phyloP scores from a whole-genome alignment of 2,329 filamentous ascomycete genomes.

The Xenoacremonium recifei region DNA sequence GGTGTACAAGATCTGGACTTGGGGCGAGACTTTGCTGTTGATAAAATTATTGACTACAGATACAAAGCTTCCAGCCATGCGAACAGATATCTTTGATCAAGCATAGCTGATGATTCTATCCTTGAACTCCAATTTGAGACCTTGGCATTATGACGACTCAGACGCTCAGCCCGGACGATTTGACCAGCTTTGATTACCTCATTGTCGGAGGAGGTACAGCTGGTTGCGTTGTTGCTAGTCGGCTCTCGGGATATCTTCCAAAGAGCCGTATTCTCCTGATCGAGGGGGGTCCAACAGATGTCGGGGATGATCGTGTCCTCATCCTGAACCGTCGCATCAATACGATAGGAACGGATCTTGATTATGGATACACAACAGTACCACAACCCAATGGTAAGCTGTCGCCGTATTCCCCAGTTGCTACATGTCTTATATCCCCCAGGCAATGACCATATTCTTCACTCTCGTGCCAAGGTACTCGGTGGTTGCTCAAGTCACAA shows the following conservation, averaged over 20 bases:
- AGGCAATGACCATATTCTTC: conserved; percentile 79
- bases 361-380: conserved; percentile 79
- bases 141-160: too few relatives aligned
- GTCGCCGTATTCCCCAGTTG: not conserved
- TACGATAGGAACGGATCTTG: conserved; percentile 73
- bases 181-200: conserved; percentile 42
- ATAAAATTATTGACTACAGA: too few relatives aligned
- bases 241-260: conserved; percentile 1
- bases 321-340: conserved; percentile 78
- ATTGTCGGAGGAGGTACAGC: conserved; percentile 7
- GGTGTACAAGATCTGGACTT: too few relatives aligned
- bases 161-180: too few relatives aligned
- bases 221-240: conserved; percentile 4
- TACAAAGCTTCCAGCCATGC: too few relatives aligned
- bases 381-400: conserved; percentile 50
- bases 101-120: too few relatives aligned
- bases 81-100: too few relatives aligned
- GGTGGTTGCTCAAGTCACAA: conserved; percentile 84
- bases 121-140: too few relatives aligned
- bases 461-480: conserved; percentile 78
- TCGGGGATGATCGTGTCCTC: conserved; percentile 75
- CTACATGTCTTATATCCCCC: conserved; percentile 17
- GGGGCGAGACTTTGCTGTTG: too few relatives aligned
- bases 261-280: conserved; percentile 63
- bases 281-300: conserved; percentile 78